Evolutionary conservation across 768 basidiomycete species (phyloP).

Genomic region (Sarcodon sp.): DNA sequence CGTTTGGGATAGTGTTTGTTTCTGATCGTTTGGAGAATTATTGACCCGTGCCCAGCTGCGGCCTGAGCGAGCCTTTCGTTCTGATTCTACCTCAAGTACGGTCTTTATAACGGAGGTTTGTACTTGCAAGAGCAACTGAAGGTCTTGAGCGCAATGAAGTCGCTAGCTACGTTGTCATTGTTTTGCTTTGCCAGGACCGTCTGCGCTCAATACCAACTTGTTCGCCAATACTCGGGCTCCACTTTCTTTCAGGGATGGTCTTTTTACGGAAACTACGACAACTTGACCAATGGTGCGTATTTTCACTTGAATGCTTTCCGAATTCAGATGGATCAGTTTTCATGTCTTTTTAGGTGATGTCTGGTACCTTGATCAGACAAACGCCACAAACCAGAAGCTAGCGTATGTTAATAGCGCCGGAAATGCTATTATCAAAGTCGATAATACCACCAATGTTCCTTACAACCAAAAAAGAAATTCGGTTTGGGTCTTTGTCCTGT

Average conservation of each 20-base stretch:
- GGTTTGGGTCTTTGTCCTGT: conserved; percentile 20
- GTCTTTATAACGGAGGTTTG: too few species aligned
- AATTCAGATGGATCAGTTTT: neutral
- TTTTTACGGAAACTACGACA: conserved; percentile 27
- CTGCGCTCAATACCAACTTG: conserved; percentile 17
- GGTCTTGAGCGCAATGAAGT: too few species aligned
- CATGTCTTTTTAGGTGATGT: conserved; percentile 36
- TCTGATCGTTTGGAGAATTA: too few species aligned
- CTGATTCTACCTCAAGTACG: too few species aligned
- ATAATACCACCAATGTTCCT: conserved; percentile 48
- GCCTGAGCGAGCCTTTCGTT: too few species aligned
- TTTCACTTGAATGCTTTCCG: neutral
- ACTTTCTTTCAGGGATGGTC: conserved; percentile 33
- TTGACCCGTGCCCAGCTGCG: too few species aligned
- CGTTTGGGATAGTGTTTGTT: too few species aligned
- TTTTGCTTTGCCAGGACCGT: neutral
- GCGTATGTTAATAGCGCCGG: conserved; percentile 49
- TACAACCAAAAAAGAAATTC: conserved; percentile 43
- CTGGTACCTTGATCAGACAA: conserved; percentile 36
- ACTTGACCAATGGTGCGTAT: conserved; percentile 23
- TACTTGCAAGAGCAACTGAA: too few species aligned
- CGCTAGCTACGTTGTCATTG: too few species aligned
- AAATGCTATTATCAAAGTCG: conserved; percentile 62
- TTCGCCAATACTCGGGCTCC: conserved; percentile 23
- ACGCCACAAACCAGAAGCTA: conserved; percentile 34